Base-by-base conservation (phyloP, 208 protist genomes). In the Leishmania aethiopica region DNA sequence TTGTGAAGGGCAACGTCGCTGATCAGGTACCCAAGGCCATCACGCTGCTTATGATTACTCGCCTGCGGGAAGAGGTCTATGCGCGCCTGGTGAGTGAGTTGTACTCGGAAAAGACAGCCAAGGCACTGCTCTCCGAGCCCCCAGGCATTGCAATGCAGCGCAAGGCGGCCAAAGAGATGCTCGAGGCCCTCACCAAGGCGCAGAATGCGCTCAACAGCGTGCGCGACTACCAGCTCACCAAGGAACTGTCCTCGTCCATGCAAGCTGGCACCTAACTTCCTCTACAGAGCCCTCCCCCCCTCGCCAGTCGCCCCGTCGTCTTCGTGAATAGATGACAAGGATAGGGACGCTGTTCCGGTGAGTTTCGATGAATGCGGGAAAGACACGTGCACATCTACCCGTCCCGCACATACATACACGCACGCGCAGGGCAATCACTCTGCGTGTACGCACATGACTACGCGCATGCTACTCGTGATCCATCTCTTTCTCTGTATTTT, bases 11-110 rank as follows among this genome's bases (percentile, higher is more conserved):
- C 60, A 98, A 95, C 90, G 91, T 99, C 35, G 81, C 91, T 59
- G 99, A 99, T 83, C 92, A 96, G 79, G 97, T 99, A 13, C 99
- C 99, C 60, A 99, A 99, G 91, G 94, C 97, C 37, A 99, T 99
- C 75, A 99, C 99, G 77, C 93, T 99, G 78, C 99, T 99, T 73
- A 95, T 99, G 81, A 99, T 99, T 71, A 97, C 99, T 19, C 91
- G 94, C 2, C 82, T 97, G 79, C 93, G 95, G 5, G 90, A 94
- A 76, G 91, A 97, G 77, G 90, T 99, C 32, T 99, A 99, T 84
- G 97, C 93, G n/a, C 92, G 96, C 40, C 85, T 99, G 7, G 98
- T 99, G 77, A 79, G 88, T 19, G 90, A 96, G 55, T 89, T 99
- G 28, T 99, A 99, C 90, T 94, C 93, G 35, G 96, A 98, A 25